Evolutionary conservation across 108 stramenopile species (phyloP).

Genomic region (Thalassiosira profunda): DNA sequence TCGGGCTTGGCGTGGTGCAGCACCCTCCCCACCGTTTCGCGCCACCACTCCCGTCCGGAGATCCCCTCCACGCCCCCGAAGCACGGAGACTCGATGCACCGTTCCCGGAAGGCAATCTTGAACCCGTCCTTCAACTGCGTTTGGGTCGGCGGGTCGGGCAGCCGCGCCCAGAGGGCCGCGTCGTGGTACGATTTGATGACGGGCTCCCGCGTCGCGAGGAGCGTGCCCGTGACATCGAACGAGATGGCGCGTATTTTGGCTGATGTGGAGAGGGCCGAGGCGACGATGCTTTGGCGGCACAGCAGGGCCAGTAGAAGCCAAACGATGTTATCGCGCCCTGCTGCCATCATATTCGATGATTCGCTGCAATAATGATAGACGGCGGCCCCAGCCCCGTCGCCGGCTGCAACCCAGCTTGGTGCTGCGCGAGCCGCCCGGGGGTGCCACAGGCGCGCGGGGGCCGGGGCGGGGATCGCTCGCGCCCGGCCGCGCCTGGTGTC

Average conservation of each 20-base stretch:
- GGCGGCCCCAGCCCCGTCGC: too few species aligned
- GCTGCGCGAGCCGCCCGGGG: too few species aligned
- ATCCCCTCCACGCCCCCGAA: constrained; percentile 25
- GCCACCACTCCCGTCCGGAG: constrained; percentile 25
- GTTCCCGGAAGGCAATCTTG: constrained; percentile 15
- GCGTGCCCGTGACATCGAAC: constrained; percentile 24
- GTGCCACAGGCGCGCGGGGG: too few species aligned
- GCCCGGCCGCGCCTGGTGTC: too few species aligned
- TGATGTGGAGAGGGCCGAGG: too few species aligned
- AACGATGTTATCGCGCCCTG: too few species aligned
- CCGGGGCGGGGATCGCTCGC: too few species aligned
- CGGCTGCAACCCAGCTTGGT: too few species aligned
- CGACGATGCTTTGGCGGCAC: too few species aligned
- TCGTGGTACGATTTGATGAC: constrained; percentile 21
- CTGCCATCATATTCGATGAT: too few species aligned
- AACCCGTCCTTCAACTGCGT: constrained; percentile 8
- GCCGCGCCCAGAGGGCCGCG: constrained; percentile 14
- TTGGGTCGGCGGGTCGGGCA: constrained; percentile 16
- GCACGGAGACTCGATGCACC: constrained; percentile 18
- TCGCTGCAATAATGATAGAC: too few species aligned
- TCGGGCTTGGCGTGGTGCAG: constrained; percentile 12
- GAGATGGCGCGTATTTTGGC: constrained; percentile 33
- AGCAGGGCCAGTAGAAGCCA: too few species aligned
- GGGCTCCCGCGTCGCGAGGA: constrained; percentile 15
- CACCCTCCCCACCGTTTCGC: constrained; percentile 13